Evolutionary conservation across 306 rosid species (phyloP), one percentile per base, ranked within the genome.

Genomic region (Dryas alaskensis): DNA sequence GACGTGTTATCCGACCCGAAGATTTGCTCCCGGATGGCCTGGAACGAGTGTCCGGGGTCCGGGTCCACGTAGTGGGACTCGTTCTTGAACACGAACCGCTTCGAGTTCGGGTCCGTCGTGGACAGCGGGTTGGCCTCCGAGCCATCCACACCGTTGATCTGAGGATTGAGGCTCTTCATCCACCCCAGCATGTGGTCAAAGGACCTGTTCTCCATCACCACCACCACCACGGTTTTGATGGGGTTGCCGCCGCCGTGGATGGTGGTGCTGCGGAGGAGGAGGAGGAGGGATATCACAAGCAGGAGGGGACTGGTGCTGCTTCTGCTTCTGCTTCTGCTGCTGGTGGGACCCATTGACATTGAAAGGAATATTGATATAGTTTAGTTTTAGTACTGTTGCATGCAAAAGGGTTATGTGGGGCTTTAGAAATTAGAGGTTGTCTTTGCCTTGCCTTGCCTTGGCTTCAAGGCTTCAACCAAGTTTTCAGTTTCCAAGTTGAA

Each of bases 151-250:
- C 98, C 98, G 65, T 91, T 77, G 70, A 93, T 93, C 54, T 72
- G 66, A 2, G 96, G 89, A 80, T 89, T 91, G 12, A 93, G 73
- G 17, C 51, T 79, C 82, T 93, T 93, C 97, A 93, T 93, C 98
- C 98, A 93, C 0, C 98, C 97, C 3, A 93, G 59, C 98, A 93
- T 93, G 96, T 93, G 98, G 75, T 93, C 96, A 77, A 93, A 93
- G 48, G 97, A 93, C 3, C 98, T 87, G 31, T 93, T 93, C 86
- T 93, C 98, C 98, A 91, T 93, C 0, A 91, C 96, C 17, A 93
- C 13, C 40, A 93, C 87, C 40, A 93, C 97, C 0, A 93, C 60
- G 9, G 92, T 93, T 77, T 88, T 93, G 60, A 93, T 89, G 8
- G 96, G 98, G 50, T 73, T 86, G 47, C 81, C 79, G 2, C 74